Evolutionary conservation across 192 early-diverging fungal genomes (phyloP).

Genomic region (Spinellus fusiger): DNA sequence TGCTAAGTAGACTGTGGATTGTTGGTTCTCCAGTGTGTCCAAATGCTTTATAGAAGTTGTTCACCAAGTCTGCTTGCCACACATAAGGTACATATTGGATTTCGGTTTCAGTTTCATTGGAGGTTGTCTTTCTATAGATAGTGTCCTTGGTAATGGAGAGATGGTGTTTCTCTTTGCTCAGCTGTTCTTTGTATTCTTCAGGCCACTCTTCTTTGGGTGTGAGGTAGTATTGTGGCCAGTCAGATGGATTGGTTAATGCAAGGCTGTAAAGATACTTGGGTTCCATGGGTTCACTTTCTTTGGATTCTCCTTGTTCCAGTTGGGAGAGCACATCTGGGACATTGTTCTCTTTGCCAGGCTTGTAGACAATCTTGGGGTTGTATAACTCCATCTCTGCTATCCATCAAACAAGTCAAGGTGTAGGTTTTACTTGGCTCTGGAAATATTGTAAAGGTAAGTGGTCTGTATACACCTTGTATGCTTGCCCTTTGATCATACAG

Average conservation of each 20-base stretch:
- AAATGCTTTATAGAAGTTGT: neutral
- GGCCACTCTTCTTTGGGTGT: neutral
- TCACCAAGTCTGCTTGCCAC: neutral
- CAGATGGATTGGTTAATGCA: neutral
- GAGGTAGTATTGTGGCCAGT: conserved; percentile 5
- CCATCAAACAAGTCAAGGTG: conserved; percentile 1
- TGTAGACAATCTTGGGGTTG: conserved; percentile 1
- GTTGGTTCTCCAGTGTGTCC: neutral
- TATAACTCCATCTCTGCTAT: neutral
- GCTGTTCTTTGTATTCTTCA: neutral
- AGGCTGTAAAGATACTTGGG: neutral
- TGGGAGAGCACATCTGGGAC: neutral
- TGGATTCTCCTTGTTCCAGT: neutral
- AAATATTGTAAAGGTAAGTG: conserved; percentile 4
- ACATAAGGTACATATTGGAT: neutral
- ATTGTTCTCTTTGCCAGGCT: neutral
- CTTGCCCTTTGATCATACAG: conserved; percentile 1
- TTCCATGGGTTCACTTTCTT: neutral
- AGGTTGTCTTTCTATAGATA: neutral
- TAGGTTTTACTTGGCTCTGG: neutral
- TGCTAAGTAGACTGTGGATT: neutral
- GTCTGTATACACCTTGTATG: conserved; percentile 3
- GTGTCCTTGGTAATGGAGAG: neutral
- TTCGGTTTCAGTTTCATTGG: too few species aligned
- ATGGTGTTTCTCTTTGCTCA: neutral